Evolutionary conservation across 2,329 filamentous ascomycete genomes (phyloP), one percentile per base, ranked within the genome.

Genomic region (Sclerotinia trifoliorum): DNA sequence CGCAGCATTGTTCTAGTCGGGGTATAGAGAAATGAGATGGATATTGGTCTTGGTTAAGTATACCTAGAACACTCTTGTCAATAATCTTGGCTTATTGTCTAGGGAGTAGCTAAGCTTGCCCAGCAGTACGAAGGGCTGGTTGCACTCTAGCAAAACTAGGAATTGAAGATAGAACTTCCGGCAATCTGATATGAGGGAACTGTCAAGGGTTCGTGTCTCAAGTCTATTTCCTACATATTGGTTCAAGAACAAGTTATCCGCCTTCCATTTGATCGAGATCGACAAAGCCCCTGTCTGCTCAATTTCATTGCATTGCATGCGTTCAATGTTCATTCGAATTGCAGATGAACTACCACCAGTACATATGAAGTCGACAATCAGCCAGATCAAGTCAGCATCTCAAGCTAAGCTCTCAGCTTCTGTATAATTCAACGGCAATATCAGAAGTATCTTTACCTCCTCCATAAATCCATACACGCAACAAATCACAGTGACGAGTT

Each of bases 131-230:
- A 56, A 32, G 44, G 29, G 21, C 49, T 13, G 6, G 44, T 49
- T 49, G 44, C 44, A 35, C n/a, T 62, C 58, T 62, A 49, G 19
- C 26, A 60, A 46, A 32, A 29, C 24, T 46, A 60, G 24, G 57
- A 13, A 58, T 26, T 44, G 11, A 49, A 44, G 57, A 29, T 24
- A 32, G 57, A 29, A 29, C 55, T 57, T 57, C 55, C 55, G 55
- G 58, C 32, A 61, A 61, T 49, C 58, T 49, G 19, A 61, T 61
- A 49, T 61, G 17, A 49, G 44, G 32, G 44, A 61, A 24, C 58
- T 49, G 24, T 61, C 58, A 61, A 61, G 58, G 58, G 46, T 62
- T 49, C 39, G n/a, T 62, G 58, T 62, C 58, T 62, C 44, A 35
- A 35, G 58, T 62, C 44, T 62, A 49, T 49, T 62, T 48, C 13